These are phyloP conservation scores for Kondoa subrosea DNA, from an alignment of 768 basidiomycete genomes.

Conservation along the genomic window DNA sequence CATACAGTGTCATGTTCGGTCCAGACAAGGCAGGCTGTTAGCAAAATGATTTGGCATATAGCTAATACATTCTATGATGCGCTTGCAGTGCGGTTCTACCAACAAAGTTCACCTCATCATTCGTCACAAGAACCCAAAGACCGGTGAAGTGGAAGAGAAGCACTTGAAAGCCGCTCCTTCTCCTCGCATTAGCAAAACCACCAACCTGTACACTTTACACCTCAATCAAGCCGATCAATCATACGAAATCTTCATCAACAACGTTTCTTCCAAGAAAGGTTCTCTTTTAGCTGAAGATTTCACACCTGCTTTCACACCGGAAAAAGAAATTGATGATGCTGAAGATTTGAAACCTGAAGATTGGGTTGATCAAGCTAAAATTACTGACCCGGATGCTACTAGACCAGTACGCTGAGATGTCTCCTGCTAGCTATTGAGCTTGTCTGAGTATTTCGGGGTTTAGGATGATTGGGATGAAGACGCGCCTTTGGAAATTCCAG, in stretches of 20 bases:
- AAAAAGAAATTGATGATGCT: conserved; percentile 82
- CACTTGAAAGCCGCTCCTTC: conserved; percentile 66
- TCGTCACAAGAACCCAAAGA: conserved; percentile 86
- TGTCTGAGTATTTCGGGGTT: conserved; percentile 32
- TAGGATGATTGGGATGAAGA: conserved; percentile 89
- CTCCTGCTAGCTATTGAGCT: conserved; percentile 36
- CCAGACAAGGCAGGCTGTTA: conserved; percentile 1
- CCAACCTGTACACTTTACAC: conserved; percentile 78
- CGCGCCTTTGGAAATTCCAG: conserved; percentile 76
- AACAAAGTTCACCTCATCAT: conserved; percentile 93
- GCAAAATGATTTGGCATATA: neutral
- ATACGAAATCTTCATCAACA: conserved; percentile 79
- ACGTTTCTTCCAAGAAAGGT: conserved; percentile 59
- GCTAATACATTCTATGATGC: conserved; percentile 51
- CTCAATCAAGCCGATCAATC: conserved; percentile 84
- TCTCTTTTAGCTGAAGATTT: conserved; percentile 74
- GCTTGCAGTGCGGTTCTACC: conserved; percentile 48
- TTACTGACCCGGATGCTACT: conserved; percentile 62
- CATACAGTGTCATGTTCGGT: conserved; percentile 33
- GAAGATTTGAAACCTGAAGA: conserved; percentile 72
- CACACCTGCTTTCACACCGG: conserved; percentile 77
- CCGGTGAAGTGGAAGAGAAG: conserved; percentile 90
- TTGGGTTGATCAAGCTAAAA: conserved; percentile 83
- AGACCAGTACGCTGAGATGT: conserved; percentile 36
- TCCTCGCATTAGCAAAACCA: conserved; percentile 73